These are phyloP conservation scores for Lodderomyces elongisporus DNA, from an alignment of 1,139 yeast genomes.

Conservation along the genomic window DNA sequence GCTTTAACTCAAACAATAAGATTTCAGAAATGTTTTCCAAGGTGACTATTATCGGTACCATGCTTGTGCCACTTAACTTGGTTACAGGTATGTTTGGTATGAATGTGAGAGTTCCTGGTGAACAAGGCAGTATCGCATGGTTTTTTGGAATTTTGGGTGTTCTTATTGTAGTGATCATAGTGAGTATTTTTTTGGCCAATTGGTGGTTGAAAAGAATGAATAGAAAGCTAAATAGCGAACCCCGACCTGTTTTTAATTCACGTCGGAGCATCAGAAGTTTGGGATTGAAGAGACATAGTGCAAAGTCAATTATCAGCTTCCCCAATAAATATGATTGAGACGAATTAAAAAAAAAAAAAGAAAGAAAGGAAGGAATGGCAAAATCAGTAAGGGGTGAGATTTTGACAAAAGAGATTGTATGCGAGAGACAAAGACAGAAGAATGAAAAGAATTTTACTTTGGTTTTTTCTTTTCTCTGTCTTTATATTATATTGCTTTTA, in stretches of 20 bases:
- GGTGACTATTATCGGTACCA: slow-evolving; percentile 86
- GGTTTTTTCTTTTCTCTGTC: too few species aligned
- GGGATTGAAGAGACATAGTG: slow-evolving; percentile 33
- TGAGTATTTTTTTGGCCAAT: slow-evolving; percentile 29
- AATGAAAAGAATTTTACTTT: too few species aligned
- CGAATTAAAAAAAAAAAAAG: neutral
- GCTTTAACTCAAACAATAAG: slow-evolving; percentile 76
- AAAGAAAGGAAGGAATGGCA: too few species aligned
- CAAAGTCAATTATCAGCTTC: slow-evolving; percentile 37
- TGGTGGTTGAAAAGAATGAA: slow-evolving; percentile 29
- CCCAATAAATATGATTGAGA: slow-evolving; percentile 32
- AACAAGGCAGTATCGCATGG: slow-evolving; percentile 24
- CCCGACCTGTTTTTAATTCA: slow-evolving; percentile 16
- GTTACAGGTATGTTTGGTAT: slow-evolving; percentile 93
- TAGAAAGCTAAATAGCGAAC: slow-evolving; percentile 12
- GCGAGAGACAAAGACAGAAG: too few species aligned
- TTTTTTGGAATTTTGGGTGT: slow-evolving; percentile 37
- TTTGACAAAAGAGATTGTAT: too few species aligned
- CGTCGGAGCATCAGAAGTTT: slow-evolving; percentile 42
- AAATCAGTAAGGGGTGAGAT: too few species aligned
- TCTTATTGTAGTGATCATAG: slow-evolving; percentile 28
- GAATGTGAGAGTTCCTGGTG: slow-evolving; percentile 89
- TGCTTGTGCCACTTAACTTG: slow-evolving; percentile 83
- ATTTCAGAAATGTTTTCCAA: slow-evolving; percentile 84
- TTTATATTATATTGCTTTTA: too few species aligned